A percentile compares a stretch with the other conserved stretches of the same genome.
Conservation (phyloP, 129 eudicot genomes). For the Gnaphalium uliginosum region DNA sequence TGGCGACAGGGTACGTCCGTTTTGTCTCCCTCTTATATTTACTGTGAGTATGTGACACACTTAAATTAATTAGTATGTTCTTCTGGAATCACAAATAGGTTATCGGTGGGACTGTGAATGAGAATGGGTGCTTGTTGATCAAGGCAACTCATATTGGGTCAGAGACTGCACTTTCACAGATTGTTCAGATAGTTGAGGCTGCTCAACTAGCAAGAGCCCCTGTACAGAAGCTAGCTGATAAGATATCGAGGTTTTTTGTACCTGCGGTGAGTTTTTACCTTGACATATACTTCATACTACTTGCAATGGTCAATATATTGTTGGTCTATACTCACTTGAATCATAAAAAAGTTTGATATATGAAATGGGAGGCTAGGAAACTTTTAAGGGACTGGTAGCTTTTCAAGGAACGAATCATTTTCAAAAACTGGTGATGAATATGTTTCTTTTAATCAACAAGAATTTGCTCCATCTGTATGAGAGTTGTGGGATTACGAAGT, state of each 20-base stretch:
- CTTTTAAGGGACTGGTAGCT: not conserved
- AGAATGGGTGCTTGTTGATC: conserved; percentile 39
- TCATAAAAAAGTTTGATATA: not conserved
- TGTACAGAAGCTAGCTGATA: conserved; percentile 50
- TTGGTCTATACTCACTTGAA: not conserved
- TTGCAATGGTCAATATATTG: not conserved
- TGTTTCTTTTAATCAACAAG: not conserved
- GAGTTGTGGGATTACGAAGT: too few relatives aligned
- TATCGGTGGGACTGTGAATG: conserved; percentile 52
- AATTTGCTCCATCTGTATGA: not conserved
- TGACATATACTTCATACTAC: conserved; percentile 5
- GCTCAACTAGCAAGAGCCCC: conserved; percentile 56
- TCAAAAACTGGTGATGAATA: not conserved
- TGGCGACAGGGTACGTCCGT: conserved; percentile 39
- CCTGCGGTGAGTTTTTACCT: conserved; percentile 35
- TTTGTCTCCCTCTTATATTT: not conserved
- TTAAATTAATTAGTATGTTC: not conserved
- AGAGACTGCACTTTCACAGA: conserved; percentile 47
- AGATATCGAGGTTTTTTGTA: conserved; percentile 40
- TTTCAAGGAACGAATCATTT: not conserved
- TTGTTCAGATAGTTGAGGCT: conserved; percentile 45
- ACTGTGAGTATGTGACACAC: not conserved
- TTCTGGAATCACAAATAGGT: conserved; percentile 26
- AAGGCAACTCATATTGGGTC: conserved; percentile 50
- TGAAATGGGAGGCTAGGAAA: not conserved